Evolutionary conservation across 2,329 filamentous ascomycete genomes (phyloP), one percentile per base, ranked within the genome.

Genomic region (Penicillium sp.): DNA sequence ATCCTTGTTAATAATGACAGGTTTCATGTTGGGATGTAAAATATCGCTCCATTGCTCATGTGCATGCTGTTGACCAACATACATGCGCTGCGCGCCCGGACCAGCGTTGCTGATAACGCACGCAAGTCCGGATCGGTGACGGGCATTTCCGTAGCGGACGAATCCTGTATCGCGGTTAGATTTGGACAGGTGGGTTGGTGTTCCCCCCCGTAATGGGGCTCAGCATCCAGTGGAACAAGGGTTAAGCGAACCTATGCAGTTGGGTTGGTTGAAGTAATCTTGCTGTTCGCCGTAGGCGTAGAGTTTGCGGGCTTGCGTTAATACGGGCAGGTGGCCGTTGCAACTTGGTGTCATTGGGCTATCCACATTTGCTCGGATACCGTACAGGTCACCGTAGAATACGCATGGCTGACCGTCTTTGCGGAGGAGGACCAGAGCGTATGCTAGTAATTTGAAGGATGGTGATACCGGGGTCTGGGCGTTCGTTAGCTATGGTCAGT

Each of bases 401-500:
- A 89, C 76, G 64, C 85, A 89, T 0, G 88, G 88, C 29, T 85
- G 81, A 17, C 87, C 87, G 35, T 83, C 77, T 50, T 80, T 73
- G 13, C 86, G 82, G 27, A 91, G 83, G 1, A 92, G 82, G 55
- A 91, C 90, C 45, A 91, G 80, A 0, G 87, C 78, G 71, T 91
- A 90, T 13, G 88, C 89, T 17, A 91, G 78, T 0, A 87, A 82
- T 71, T 90, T 90, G 77, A 91, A 89, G 75, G 84, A 87, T 27
- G 80, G 78, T 55, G 85, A 81, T 41, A 91, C 83, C 1, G 83
- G 82, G 0, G 85, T 84, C 64, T 83, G 51, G 5, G 54, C 5
- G 6, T 49, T 47, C 37, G 48, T 40, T 23, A 42, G 53, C 23
- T 3, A 27, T 27, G 4, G 23, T 51, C n/a, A 3, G 12, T 19